A percentile compares a stretch with the other conserved stretches of the same genome.
Conservation (phyloP, 2,329 filamentous ascomycete species). For the Meredithiella fracta region DNA sequence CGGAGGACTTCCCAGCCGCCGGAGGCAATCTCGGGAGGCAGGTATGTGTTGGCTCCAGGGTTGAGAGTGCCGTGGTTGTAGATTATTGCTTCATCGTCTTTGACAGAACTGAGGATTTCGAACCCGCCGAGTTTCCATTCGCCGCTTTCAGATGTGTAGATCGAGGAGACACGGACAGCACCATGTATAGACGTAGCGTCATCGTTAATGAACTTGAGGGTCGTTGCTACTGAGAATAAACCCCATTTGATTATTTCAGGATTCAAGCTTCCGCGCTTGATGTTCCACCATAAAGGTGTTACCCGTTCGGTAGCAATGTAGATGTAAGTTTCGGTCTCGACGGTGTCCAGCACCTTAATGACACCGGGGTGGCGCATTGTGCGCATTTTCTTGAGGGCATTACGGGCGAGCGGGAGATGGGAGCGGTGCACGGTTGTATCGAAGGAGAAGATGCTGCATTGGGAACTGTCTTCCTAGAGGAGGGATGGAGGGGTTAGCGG, state of each 20-base stretch:
- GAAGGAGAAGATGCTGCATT: constrained; percentile 95
- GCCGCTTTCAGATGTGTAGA: constrained; percentile 89
- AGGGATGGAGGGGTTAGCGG: neutral
- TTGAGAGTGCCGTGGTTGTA: constrained; percentile 83
- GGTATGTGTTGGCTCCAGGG: constrained; percentile 70
- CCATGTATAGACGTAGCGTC: constrained; percentile 88
- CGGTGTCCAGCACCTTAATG: constrained; percentile 82
- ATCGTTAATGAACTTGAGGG: constrained; percentile 87
- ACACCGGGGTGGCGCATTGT: constrained; percentile 90
- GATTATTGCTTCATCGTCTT: constrained; percentile 86
- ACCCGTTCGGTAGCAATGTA: constrained; percentile 92
- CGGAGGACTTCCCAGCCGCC: constrained; percentile 88
- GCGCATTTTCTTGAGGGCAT: constrained; percentile 83
- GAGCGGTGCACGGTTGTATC: constrained; percentile 69
- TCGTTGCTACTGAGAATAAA: constrained; percentile 71
- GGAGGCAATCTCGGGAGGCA: constrained; percentile 70
- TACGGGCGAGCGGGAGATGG: constrained; percentile 71
- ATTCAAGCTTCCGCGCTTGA: constrained; percentile 71
- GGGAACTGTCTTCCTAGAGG: constrained; percentile 70
- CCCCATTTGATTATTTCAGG: constrained; percentile 97
- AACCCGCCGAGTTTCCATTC: constrained; percentile 97
- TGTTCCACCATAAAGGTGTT: constrained; percentile 74
- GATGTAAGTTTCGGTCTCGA: constrained; percentile 90
- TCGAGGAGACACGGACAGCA: constrained; percentile 64
- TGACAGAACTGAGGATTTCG: constrained; percentile 83